A percentile compares a stretch with the other conserved stretches of the same genome.
These are phyloP conservation scores for Coniferiporia weirii DNA, from an alignment of 1,284 basidiomycete genomes.

Conservation along the genomic window DNA sequence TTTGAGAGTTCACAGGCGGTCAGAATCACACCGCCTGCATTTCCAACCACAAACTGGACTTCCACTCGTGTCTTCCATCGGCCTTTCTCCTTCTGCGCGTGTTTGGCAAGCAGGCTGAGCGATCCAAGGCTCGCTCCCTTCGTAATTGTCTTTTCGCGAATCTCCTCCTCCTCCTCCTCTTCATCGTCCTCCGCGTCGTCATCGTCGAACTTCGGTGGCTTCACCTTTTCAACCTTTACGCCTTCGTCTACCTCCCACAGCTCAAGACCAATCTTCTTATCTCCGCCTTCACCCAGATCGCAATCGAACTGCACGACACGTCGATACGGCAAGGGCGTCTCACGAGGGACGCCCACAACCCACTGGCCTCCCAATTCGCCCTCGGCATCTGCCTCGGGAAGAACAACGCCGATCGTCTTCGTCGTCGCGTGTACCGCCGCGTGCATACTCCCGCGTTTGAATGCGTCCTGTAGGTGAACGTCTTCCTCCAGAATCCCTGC, in stretches of 20 bases:
- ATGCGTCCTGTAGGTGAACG: constrained; percentile 47
- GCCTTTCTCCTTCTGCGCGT: constrained; percentile 43
- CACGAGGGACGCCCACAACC: constrained; percentile 62
- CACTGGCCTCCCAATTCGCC: constrained; percentile 51
- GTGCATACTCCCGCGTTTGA: constrained; percentile 42
- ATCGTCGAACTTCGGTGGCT: constrained; percentile 42
- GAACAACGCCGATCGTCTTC: constrained; percentile 74
- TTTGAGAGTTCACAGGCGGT: constrained; percentile 43
- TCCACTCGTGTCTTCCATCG: constrained; percentile 52
- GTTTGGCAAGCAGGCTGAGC: constrained; percentile 29
- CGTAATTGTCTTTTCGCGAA: constrained; percentile 48
- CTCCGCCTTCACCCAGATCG: constrained; percentile 41
- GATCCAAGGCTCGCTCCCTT: constrained; percentile 59
- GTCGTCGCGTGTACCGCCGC: constrained; percentile 50
- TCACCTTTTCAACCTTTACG: constrained; percentile 70
- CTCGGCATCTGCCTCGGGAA: constrained; percentile 56
- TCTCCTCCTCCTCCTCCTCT: constrained; percentile 45
- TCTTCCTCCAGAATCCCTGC: constrained; percentile 42
- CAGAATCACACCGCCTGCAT: constrained; percentile 48
- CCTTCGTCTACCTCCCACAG: constrained; percentile 85
- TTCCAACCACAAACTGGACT: constrained; percentile 56
- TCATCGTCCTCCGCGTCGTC: constrained; percentile 53
- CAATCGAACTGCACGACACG: constrained; percentile 71
- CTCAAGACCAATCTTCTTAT: constrained; percentile 64
- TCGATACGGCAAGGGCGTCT: constrained; percentile 78